Evolutionary conservation across 495 filamentous ascomycete genomes (phyloP), one percentile per base, ranked within the genome.

Genomic region (Penicillium verhagenii): DNA sequence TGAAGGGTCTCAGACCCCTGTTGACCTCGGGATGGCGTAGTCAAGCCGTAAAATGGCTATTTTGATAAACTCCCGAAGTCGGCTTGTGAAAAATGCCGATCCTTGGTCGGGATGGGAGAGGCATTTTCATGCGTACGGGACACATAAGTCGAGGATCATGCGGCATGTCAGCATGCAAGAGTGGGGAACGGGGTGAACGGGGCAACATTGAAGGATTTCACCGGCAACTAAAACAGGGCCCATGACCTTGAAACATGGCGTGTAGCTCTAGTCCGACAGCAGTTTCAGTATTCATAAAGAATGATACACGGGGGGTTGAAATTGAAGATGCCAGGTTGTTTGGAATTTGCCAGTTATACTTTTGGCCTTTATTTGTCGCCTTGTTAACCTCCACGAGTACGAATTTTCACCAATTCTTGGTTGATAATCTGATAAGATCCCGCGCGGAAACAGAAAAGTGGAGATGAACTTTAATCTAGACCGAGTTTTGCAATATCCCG

Each of bases 151-250:
- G 13, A 35, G 16, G 14, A 35, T n/a, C 33, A n/a, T 35, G 14
- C 46, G 53, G 45, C 44, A 47, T 49, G 28, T 28, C 25, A 31
- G 25, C 44, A 24, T 25, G 33, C 33, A 13, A 11, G 26, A 47
- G 53, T 55, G 53, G 53, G 49, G 53, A 48, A n/a, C n/a, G n/a
- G n/a, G n/a, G n/a, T n/a, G n/a, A 43, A 42, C 26, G 24, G 45
- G 25, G n/a, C n/a, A n/a, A n/a, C n/a, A n/a, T 33, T 25, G 24
- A 9, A 16, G 33, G 33, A 35, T 50, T 50, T 55, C 53, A 49
- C 53, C 53, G 45, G 19, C 19, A 24, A 19, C 45, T 49, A 1
- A 23, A 48, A 55, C 31, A 37, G 26, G 24, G 33, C 13, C 14
- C 0, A 16, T 35, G 2, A 11, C 14, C 13, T 35, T 35, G 33